Evolutionary conservation across 2,329 filamentous ascomycete species (phyloP), one percentile per base, ranked within the genome.

Genomic region (Trichoderma endophyticum): DNA sequence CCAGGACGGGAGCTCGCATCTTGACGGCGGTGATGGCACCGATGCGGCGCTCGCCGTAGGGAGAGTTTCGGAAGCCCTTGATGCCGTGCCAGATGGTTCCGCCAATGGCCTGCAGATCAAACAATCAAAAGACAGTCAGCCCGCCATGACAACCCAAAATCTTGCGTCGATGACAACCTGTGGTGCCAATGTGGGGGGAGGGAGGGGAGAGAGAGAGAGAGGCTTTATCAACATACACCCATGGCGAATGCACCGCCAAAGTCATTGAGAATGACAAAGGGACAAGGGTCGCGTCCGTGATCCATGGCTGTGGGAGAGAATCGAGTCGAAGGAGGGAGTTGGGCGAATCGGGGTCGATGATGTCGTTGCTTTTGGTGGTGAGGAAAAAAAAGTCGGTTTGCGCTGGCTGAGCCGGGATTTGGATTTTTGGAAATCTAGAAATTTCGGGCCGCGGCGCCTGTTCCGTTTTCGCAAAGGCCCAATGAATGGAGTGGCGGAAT

Each of bases 11-110:
- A 56, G 96, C 96, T 80, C 96, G 92, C 80, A 96, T 95, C 88
- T 99, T 99, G 84, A 99, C 94, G 73, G 96, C 96, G 78, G 95
- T 98, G 84, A 99, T 88, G 77, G 96, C 93, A 81, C 96, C 96
- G 86, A 98, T 95, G 82, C 95, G 89, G 81, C 96, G 90, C 86
- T 99, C 96, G 81, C 96, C 96, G 82, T 97, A 94, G 48, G 93
- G 93, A 72, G 91, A 93, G 85, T 93, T 97, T 81, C 94, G 87
- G 85, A 94, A 96, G 73, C 95, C 96, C 86, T 99, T 99, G 76
- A 98, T 92, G 78, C 95, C 95, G 84, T 98, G 95, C 95, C 95
- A 98, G 81, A 98, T 92, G 78, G 93, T 92, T 78, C 92, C 92
- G 78, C 91, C 91, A 76, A 93, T 91, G 74, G 90, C 90, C 90